Percentiles rank a stretch among this genome's conserved stretches.
These are phyloP conservation scores for Cercospora sp. DNA, from an alignment of 2,329 filamentous ascomycete genomes.

Conservation along the genomic window DNA sequence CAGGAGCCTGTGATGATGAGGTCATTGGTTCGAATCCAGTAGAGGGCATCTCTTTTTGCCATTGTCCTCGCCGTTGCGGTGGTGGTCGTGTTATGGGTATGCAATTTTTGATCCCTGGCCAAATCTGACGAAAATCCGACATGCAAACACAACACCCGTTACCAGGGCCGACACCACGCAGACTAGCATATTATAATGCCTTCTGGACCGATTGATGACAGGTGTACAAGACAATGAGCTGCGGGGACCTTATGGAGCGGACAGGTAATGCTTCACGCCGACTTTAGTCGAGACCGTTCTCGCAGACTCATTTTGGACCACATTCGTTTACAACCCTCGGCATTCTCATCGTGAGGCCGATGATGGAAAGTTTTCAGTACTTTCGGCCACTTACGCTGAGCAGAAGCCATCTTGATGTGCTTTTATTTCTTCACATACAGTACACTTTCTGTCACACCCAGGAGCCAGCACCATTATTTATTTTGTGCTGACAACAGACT, in stretches of 20 bases:
- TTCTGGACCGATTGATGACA: background rate
- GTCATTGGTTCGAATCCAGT: conserved; percentile 10
- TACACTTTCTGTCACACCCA: background rate
- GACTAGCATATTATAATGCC: background rate
- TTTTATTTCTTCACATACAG: background rate
- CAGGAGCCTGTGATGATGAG: background rate
- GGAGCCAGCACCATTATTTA: background rate
- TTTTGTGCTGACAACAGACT: background rate
- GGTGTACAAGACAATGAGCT: background rate
- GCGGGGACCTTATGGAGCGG: background rate
- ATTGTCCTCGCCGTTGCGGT: background rate
- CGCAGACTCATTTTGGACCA: background rate
- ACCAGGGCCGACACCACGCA: background rate
- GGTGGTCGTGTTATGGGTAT: background rate
- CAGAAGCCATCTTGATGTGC: background rate
- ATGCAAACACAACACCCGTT: background rate
- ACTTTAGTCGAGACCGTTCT: background rate
- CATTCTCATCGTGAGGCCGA: background rate
- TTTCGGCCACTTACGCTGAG: background rate
- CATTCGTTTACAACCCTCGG: background rate
- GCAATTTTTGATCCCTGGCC: background rate
- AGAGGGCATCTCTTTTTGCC: background rate
- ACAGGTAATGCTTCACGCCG: background rate
- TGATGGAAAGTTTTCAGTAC: background rate
- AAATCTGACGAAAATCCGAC: background rate